Base-by-base conservation (phyloP, 495 filamentous ascomycete genomes). In the Ascodesmis nigricans region DNA sequence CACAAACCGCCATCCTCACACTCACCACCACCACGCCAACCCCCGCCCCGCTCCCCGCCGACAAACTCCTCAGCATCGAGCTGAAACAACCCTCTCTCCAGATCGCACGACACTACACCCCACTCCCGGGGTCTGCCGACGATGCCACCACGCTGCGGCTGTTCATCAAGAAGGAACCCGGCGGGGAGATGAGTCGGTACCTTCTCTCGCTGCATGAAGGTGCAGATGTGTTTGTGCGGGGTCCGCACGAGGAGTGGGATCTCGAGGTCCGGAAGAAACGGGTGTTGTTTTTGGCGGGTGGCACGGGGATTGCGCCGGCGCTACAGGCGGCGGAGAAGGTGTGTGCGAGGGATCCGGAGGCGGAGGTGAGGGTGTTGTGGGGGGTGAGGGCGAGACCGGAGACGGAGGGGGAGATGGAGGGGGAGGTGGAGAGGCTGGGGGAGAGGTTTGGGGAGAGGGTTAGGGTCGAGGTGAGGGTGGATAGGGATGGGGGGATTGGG, bases 11-110 rank as follows among this genome's bases (percentile, higher is more conserved):
- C 46, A 65, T 92, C 31, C 69, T 92, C 46, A 78, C 69, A 1
- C 58, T 91, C 6, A 55, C 63, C 23, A 66, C 62, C 29, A 57
- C 53, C 39, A 35, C 19, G 26, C n/a, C 17, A 4, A 29, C 47
- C 22, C 29, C 41, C 31, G n/a, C 42, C 13, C 40, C 29, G 10
- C 15, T 16, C 8, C 25, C 6, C 19, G 23, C 13, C 10, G 21
- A 11, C 17, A 16, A 25, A n/a, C 30, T 87, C 23, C 83, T 80
- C 72, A 79, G 73, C 39, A 72, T 93, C 10, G 78, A 91, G 63
- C 63, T 91, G 46, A 91, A 91, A 53, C 84, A 97, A 53, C 87
- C 87, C 5, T 71, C 90, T 48, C 45, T 93, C 33, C 80, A 91
- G 49, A 84, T 97, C 30, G 75, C 77, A 23, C 58, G 87, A 33